phyloP scores from a whole-genome alignment of 441 rosid species.

The Eruca vesicaria region DNA sequence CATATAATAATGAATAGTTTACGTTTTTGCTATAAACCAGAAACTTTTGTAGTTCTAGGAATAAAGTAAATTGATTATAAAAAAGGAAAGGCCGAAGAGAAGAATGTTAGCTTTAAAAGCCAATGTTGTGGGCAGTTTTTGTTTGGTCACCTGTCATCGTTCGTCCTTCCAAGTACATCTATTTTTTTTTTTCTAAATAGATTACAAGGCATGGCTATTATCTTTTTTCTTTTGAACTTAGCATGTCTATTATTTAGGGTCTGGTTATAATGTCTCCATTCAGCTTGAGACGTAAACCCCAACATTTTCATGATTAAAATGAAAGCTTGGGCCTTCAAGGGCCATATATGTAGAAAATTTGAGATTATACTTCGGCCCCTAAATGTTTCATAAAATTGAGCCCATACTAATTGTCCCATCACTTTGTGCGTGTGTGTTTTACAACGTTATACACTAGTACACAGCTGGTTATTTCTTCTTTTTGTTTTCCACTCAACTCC shows the following conservation, averaged over 20 bases:
- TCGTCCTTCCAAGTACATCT: conserved; percentile 18
- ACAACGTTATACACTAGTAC: background rate
- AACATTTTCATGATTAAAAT: background rate
- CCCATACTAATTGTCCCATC: background rate
- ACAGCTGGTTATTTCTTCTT: background rate
- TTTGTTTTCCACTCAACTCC: background rate
- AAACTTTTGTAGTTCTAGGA: background rate
- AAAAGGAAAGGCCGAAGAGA: conserved; percentile 14
- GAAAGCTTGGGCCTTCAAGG: background rate
- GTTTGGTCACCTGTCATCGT: conserved; percentile 4
- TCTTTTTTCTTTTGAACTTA: background rate
- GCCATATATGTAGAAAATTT: background rate
- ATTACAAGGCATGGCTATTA: background rate
- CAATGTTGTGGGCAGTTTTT: conserved; percentile 8
- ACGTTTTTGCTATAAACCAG: background rate
- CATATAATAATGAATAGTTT: background rate
- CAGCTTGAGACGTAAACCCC: background rate
- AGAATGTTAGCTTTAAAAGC: conserved; percentile 13
- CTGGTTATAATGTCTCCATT: background rate
- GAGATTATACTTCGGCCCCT: background rate
- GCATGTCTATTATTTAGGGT: background rate
- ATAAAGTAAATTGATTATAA: background rate
- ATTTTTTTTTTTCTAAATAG: background rate
- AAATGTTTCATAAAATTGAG: background rate
- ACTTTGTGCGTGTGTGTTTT: background rate